Conservation (phyloP, 208 protist species). For the Acanthamoeba culbertsoni region DNA sequence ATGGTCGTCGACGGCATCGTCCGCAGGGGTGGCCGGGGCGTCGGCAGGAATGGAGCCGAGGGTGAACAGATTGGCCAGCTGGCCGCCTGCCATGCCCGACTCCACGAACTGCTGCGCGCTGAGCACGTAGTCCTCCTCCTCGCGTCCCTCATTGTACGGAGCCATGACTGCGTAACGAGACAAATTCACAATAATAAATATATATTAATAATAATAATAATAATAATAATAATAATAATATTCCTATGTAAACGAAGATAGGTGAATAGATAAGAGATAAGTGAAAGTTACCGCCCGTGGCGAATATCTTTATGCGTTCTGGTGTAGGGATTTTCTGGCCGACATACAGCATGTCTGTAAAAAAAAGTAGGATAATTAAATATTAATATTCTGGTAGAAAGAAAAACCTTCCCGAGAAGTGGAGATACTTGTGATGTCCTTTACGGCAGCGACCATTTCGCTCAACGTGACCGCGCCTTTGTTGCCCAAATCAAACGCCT, state of each 20-base stretch:
- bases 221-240: neutral
- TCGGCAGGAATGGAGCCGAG: neutral
- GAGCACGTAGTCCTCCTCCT: neutral
- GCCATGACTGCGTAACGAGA: neutral
- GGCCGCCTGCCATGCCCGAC: neutral
- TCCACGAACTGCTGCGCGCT: neutral
- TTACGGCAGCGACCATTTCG: neutral
- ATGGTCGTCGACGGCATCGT: neutral
- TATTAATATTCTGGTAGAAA: neutral
- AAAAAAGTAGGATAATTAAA: neutral
- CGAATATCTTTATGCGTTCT: neutral
- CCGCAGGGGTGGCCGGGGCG: neutral
- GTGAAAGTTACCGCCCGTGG: neutral
- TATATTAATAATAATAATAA: neutral
- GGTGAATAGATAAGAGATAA: neutral
- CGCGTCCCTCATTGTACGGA: neutral
- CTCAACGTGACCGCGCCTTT: neutral
- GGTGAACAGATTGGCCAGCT: neutral
- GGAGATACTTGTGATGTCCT: constrained; percentile 26
- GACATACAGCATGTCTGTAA: neutral
- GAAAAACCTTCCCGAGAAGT: neutral
- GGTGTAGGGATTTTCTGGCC: constrained; percentile 1
- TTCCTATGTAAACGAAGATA: neutral
- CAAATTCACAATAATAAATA: neutral
- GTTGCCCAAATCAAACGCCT: constrained; percentile 8